These are phyloP conservation scores for Lentinula detonsa DNA, from an alignment of 768 basidiomycete species.

Conservation along the genomic window DNA sequence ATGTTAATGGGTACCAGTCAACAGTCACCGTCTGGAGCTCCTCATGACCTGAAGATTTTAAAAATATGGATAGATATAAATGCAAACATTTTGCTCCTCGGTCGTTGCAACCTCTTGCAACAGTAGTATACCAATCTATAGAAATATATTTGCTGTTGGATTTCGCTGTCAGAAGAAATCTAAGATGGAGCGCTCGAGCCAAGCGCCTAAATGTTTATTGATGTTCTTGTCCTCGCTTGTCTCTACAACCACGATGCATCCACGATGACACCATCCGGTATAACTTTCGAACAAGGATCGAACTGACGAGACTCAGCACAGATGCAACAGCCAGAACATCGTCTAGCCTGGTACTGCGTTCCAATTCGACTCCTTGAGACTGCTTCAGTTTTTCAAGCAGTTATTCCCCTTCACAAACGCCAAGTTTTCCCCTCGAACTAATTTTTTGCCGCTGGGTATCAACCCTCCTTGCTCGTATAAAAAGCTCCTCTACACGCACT, in stretches of 20 bases:
- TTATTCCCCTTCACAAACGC: not conserved
- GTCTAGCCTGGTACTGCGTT: not conserved
- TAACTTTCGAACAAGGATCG: not conserved
- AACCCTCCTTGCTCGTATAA: not conserved
- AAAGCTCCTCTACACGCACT: not conserved
- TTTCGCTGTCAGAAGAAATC: too few species aligned
- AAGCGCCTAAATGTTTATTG: not conserved
- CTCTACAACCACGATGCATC: not conserved
- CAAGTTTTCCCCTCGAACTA: not conserved
- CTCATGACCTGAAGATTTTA: not conserved
- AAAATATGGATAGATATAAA: not conserved
- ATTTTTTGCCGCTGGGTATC: not conserved
- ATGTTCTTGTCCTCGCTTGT: not conserved
- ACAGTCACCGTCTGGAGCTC: slow-evolving; percentile 46
- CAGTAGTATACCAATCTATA: too few species aligned
- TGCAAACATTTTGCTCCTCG: not conserved
- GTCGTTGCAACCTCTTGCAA: too few species aligned
- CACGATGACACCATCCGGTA: not conserved
- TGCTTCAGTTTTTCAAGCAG: not conserved
- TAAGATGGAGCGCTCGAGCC: not conserved
- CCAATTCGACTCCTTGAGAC: not conserved
- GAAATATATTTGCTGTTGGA: too few species aligned
- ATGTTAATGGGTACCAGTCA: slow-evolving; percentile 51
- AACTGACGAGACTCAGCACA: not conserved
- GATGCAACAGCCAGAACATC: not conserved